Percentiles rank a stretch among this genome's conserved stretches.
phyloP scores from a whole-genome alignment of 176 grass and related monocot genomes.

The Hyparrhenia diplandra region DNA sequence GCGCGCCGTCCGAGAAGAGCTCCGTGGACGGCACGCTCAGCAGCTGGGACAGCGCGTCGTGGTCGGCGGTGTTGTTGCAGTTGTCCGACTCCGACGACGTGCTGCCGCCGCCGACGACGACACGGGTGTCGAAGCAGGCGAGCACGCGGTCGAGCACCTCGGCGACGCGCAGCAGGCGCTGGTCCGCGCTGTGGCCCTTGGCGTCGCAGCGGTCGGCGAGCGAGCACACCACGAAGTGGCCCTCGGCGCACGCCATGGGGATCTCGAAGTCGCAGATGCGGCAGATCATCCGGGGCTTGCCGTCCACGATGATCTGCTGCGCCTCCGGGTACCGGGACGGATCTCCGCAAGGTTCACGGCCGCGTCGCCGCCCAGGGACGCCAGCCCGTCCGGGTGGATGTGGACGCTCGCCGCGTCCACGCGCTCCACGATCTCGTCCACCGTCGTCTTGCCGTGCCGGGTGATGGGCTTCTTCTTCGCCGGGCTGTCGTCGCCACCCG shows the following conservation, averaged over 20 bases:
- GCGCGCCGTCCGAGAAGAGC: slow-evolving; percentile 53
- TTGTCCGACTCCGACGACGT: neutral
- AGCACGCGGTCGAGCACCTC: slow-evolving; percentile 81
- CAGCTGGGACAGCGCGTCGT: slow-evolving; percentile 20
- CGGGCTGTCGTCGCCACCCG: neutral
- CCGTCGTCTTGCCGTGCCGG: slow-evolving; percentile 34
- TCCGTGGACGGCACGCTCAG: slow-evolving; percentile 35
- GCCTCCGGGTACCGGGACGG: slow-evolving; percentile 32
- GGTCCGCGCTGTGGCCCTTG: slow-evolving; percentile 75
- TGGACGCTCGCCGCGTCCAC: slow-evolving; percentile 42
- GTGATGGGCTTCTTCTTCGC: slow-evolving; percentile 51
- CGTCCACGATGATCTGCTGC: slow-evolving; percentile 49
- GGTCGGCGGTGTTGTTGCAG: neutral
- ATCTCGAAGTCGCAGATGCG: slow-evolving; percentile 98
- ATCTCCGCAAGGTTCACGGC: neutral
- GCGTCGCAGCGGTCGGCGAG: slow-evolving; percentile 85
- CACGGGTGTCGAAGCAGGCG: slow-evolving; percentile 8
- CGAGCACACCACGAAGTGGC: slow-evolving; percentile 77
- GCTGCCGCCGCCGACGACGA: neutral
- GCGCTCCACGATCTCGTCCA: slow-evolving; percentile 58
- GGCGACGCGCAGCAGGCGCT: slow-evolving; percentile 62
- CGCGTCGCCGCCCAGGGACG: slow-evolving; percentile 3
- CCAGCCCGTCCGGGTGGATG: slow-evolving; percentile 46
- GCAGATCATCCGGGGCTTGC: slow-evolving; percentile 79
- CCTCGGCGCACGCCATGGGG: slow-evolving; percentile 62